phyloP scores from a whole-genome alignment of 2,329 filamentous ascomycete genomes.

The Macroventuria anomochaeta region DNA sequence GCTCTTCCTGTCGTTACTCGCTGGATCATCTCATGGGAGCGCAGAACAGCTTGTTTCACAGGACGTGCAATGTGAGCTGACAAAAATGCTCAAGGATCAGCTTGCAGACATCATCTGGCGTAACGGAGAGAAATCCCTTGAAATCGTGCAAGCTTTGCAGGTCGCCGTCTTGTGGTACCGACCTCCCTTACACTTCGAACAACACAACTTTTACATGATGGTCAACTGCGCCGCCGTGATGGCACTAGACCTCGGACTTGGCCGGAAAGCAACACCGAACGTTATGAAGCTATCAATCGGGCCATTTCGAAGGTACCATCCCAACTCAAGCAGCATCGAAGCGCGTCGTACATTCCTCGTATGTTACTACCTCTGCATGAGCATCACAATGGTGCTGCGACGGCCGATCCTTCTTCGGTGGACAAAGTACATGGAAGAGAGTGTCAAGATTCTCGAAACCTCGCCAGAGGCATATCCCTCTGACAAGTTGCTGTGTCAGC shows the following conservation, averaged over 20 bases:
- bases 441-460: conserved; percentile 62
- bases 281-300: conserved; percentile 46
- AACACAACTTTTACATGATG: conserved; percentile 89
- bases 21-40: conserved; percentile 59
- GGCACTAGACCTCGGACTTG: conserved; percentile 83
- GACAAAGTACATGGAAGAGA: conserved; percentile 69
- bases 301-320: conserved; percentile 42
- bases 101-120: conserved; percentile 78
- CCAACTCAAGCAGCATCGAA: conserved; percentile 62
- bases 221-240: conserved; percentile 82
- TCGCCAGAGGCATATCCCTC: conserved; percentile 64
- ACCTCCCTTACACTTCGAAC: conserved; percentile 81
- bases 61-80: conserved; percentile 66
- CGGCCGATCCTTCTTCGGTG: conserved; percentile 65
- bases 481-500: conserved; percentile 63
- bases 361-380: conserved; percentile 66
- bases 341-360: conserved; percentile 65
- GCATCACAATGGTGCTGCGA: conserved; percentile 64
- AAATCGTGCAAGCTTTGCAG: conserved; percentile 80
- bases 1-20: conserved; percentile 65
- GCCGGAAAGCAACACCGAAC: conserved; percentile 60
- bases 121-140: conserved; percentile 79
- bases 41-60: conserved; percentile 53
- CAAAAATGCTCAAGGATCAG: conserved; percentile 72
- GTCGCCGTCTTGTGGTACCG: conserved; percentile 84